Conservation (phyloP, 805 yeast species). For the Yarrowia keelungensis region DNA sequence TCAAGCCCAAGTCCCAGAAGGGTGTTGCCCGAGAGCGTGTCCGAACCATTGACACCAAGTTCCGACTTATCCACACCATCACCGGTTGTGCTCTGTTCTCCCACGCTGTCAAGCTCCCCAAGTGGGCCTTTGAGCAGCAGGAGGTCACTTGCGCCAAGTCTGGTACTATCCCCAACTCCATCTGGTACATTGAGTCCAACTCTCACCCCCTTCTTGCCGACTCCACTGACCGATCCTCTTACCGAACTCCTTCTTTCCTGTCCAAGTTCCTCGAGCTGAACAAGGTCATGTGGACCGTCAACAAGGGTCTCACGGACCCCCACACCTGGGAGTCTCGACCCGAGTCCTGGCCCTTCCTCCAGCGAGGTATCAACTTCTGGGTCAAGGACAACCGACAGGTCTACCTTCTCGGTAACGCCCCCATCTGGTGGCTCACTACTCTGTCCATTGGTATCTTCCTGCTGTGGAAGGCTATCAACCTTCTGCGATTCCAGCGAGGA, state of each 20-base stretch:
- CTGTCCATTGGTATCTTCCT: slow-evolving; percentile 48
- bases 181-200: slow-evolving; percentile 70
- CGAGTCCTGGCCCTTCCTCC: slow-evolving; percentile 65
- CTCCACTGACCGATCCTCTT: slow-evolving; percentile 50
- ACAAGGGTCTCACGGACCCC: slow-evolving; percentile 56
- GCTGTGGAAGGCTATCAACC: slow-evolving; percentile 45
- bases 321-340: slow-evolving; percentile 64
- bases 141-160: slow-evolving; percentile 86
- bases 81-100: slow-evolving; percentile 74
- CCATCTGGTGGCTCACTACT: slow-evolving; percentile 60
- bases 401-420: slow-evolving; percentile 70
- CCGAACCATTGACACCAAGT: slow-evolving; percentile 68
- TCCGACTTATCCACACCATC: slow-evolving; percentile 71
- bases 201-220: slow-evolving; percentile 57
- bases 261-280: slow-evolving; percentile 64
- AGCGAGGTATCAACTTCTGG: slow-evolving; percentile 67
- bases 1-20: slow-evolving; percentile 50
- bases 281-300: slow-evolving; percentile 60
- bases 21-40: slow-evolving; percentile 52
- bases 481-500: slow-evolving; percentile 54
- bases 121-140: slow-evolving; percentile 83
- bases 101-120: slow-evolving; percentile 78
- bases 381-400: slow-evolving; percentile 55
- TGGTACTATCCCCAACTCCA: slow-evolving; percentile 69
- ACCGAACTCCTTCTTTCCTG: slow-evolving; percentile 54